phyloP scores from a whole-genome alignment of 1,284 basidiomycete species.

The Ustilago nuda region DNA sequence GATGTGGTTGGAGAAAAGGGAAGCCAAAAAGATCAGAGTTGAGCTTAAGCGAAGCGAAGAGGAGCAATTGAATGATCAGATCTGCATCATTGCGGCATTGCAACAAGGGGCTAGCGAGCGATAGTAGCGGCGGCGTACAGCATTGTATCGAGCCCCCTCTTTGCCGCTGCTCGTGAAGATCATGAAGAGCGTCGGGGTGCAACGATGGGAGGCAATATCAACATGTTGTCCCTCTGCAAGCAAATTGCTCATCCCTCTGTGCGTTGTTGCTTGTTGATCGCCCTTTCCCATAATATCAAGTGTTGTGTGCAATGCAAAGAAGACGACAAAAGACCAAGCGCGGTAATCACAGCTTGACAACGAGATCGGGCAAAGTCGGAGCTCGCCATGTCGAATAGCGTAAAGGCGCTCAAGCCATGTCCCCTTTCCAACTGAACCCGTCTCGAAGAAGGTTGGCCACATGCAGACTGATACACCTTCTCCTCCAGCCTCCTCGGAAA shows the following conservation, averaged over 20 bases:
- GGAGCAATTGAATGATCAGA: neutral
- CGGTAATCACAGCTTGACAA: neutral
- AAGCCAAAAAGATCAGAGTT: neutral
- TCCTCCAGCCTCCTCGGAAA: no score
- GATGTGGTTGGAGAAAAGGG: neutral
- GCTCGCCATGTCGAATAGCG: neutral
- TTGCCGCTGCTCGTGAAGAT: conserved; percentile 1
- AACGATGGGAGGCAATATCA: neutral
- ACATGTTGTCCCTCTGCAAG: neutral
- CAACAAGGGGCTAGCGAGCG: neutral
- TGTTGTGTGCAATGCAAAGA: neutral
- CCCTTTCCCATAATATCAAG: no score
- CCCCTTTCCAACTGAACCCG: neutral
- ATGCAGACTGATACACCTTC: neutral
- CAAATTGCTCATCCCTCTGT: no score
- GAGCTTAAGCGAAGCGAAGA: conserved; percentile 1
- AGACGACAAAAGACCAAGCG: neutral
- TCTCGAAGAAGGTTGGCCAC: neutral
- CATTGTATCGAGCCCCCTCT: neutral
- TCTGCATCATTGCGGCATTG: conserved; percentile 1
- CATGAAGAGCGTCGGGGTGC: neutral
- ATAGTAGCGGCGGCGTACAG: neutral
- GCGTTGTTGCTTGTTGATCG: no score
- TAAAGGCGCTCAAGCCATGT: neutral
- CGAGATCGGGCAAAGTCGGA: conserved; percentile 2